A percentile compares a stretch with the other conserved stretches of the same genome.
These are phyloP conservation scores for Penicillium sclerotigenum DNA, from an alignment of 2,329 filamentous ascomycete species.

Conservation along the genomic window DNA sequence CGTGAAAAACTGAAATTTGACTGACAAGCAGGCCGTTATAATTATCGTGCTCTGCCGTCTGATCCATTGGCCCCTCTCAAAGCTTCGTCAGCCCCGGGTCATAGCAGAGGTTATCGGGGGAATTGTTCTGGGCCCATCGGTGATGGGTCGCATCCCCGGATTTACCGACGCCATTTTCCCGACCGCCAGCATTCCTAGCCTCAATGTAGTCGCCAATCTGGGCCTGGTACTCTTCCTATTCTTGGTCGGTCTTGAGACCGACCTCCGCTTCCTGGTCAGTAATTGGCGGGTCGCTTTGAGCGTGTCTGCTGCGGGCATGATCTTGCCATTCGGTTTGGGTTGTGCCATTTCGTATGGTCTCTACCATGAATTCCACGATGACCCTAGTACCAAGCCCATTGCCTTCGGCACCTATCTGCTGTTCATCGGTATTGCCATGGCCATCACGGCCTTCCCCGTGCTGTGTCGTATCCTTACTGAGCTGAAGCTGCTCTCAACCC, in stretches of 20 bases:
- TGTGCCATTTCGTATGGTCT: slow-evolving; percentile 77
- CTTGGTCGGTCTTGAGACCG: slow-evolving; percentile 81
- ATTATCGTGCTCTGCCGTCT: slow-evolving; percentile 73
- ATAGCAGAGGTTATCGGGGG: slow-evolving; percentile 84
- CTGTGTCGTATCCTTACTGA: slow-evolving; percentile 91
- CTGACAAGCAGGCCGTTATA: slow-evolving; percentile 53
- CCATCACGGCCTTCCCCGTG: slow-evolving; percentile 87
- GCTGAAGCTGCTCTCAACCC: slow-evolving; percentile 76
- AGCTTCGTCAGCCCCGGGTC: slow-evolving; percentile 74
- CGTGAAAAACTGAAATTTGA: not conserved
- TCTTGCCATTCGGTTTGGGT: slow-evolving; percentile 77
- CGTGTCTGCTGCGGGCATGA: slow-evolving; percentile 76
- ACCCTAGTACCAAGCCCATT: slow-evolving; percentile 56
- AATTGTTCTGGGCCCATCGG: slow-evolving; percentile 79
- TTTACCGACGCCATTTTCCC: slow-evolving; percentile 79
- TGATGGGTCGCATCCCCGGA: slow-evolving; percentile 79
- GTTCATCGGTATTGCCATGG: slow-evolving; percentile 90
- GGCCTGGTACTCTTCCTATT: slow-evolving; percentile 84
- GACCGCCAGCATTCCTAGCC: slow-evolving; percentile 65
- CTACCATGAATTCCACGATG: slow-evolving; percentile 67
- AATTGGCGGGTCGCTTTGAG: slow-evolving; percentile 79
- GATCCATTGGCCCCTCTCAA: slow-evolving; percentile 72
- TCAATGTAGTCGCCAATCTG: slow-evolving; percentile 76
- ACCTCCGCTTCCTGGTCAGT: slow-evolving; percentile 69
- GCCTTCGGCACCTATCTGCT: slow-evolving; percentile 63